Evolutionary conservation across 1,139 yeast genomes (phyloP).

Genomic region (Lodderomyces margitis): DNA sequence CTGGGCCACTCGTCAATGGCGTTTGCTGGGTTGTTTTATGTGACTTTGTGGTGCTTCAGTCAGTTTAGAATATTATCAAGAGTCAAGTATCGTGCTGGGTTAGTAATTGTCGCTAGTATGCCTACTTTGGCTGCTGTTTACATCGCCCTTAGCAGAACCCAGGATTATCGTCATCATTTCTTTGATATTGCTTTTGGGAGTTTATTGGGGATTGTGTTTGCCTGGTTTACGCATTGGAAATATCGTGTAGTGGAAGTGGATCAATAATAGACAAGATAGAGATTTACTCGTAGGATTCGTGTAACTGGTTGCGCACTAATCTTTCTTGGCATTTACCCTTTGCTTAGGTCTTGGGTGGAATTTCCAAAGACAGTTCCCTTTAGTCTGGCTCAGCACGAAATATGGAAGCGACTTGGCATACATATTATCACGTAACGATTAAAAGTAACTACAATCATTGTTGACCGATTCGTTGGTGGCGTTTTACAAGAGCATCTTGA

Average conservation of each 20-base stretch:
- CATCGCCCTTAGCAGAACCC: constrained; percentile 38
- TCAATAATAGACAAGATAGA: too few relatives aligned
- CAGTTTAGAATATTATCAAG: constrained; percentile 25
- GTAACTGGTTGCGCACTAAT: too few relatives aligned
- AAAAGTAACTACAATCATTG: too few relatives aligned
- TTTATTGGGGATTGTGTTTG: constrained; percentile 30
- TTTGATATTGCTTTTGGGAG: constrained; percentile 39
- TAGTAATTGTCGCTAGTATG: constrained; percentile 17
- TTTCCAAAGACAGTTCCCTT: too few relatives aligned
- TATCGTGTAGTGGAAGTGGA: constrained; percentile 11
- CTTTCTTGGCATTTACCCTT: too few relatives aligned
- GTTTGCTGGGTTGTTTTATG: constrained; percentile 36
- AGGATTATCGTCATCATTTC: constrained; percentile 47
- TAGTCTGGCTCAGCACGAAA: too few relatives aligned
- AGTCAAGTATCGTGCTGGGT: background rate
- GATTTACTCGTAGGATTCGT: too few relatives aligned
- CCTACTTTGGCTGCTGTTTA: constrained; percentile 35
- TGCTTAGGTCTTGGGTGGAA: too few relatives aligned
- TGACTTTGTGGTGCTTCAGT: constrained; percentile 41
- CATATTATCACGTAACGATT: too few relatives aligned
- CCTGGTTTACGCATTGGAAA: constrained; percentile 35
- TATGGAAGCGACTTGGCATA: too few relatives aligned
- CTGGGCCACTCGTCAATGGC: constrained; percentile 46
- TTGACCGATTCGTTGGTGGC: too few relatives aligned
- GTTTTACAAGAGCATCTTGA: too few relatives aligned